Evolutionary conservation across 2,329 filamentous ascomycete species (phyloP).

Genomic region (Aspergillus puulaauensis): DNA sequence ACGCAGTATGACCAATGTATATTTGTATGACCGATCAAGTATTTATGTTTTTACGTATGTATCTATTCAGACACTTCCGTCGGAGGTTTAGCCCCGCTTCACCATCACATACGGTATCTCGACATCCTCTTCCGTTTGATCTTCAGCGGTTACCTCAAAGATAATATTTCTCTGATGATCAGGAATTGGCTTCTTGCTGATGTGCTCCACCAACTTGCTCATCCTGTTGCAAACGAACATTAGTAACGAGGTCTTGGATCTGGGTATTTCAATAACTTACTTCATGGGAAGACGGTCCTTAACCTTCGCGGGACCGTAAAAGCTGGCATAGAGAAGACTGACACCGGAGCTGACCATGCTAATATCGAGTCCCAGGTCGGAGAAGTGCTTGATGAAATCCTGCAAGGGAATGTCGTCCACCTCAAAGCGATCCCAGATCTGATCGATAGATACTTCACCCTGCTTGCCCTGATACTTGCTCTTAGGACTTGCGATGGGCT

Average conservation of each 20-base stretch:
- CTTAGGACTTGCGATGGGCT: constrained; percentile 92
- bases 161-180: constrained; percentile 93
- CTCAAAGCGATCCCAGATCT: constrained; percentile 98
- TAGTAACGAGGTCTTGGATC: constrained; percentile 20
- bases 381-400: constrained; percentile 81
- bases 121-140: constrained; percentile 85
- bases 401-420: constrained; percentile 79
- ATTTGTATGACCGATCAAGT: not conserved
- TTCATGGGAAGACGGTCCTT: constrained; percentile 76
- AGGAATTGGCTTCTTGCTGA: constrained; percentile 90
- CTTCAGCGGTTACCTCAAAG: constrained; percentile 92
- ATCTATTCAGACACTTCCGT: not conserved
- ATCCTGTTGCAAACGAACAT: constrained; percentile 57
- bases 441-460: constrained; percentile 80
- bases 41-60: not conserved
- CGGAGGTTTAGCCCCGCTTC: constrained; percentile 45
- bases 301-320: constrained; percentile 79
- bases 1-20: not conserved
- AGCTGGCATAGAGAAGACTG: constrained; percentile 88
- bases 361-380: constrained; percentile 74
- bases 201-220: constrained; percentile 80
- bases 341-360: constrained; percentile 98
- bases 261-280: constrained; percentile 47
- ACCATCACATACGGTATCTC: constrained; percentile 97
- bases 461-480: constrained; percentile 79